phyloP scores from a whole-genome alignment of 805 yeast genomes.

The Metschnikowia koreensis region DNA sequence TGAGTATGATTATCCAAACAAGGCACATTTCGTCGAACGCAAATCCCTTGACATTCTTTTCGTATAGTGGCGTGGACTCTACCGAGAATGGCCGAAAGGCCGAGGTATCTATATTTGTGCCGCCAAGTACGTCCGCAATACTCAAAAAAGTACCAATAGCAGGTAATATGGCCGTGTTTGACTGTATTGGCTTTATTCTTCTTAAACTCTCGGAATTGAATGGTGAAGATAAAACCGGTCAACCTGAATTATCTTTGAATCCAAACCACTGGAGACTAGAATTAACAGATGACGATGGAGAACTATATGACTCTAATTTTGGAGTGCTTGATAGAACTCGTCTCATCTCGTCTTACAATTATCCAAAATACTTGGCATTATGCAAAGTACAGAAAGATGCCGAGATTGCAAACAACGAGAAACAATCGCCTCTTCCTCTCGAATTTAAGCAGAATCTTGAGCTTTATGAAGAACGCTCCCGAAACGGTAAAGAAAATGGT shows the following conservation, averaged over 20 bases:
- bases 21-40: conserved; percentile 32
- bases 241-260: conserved; percentile 28
- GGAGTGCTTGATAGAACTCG: conserved; percentile 79
- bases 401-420: conserved; percentile 48
- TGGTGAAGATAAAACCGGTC: conserved; percentile 6
- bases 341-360: conserved; percentile 66
- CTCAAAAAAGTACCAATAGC: conserved; percentile 24
- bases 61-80: conserved; percentile 34
- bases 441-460: conserved; percentile 33
- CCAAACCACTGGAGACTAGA: conserved; percentile 76
- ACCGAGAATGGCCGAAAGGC: conserved; percentile 15
- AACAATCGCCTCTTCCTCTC: conserved; percentile 52
- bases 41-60: conserved; percentile 46
- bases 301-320: conserved; percentile 79
- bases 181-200: conserved; percentile 42
- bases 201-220: conserved; percentile 26
- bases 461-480: conserved; percentile 14
- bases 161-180: conserved; percentile 31
- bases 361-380: conserved; percentile 74
- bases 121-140: conserved; percentile 30
- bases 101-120: conserved; percentile 29
- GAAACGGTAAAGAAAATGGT: conserved; percentile 1
- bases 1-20: conserved; percentile 42
- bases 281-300: conserved; percentile 90
- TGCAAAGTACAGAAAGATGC: conserved; percentile 51